Base-by-base conservation (phyloP, 2,329 filamentous ascomycete genomes). In the Sphaerostilbella broomeana region DNA sequence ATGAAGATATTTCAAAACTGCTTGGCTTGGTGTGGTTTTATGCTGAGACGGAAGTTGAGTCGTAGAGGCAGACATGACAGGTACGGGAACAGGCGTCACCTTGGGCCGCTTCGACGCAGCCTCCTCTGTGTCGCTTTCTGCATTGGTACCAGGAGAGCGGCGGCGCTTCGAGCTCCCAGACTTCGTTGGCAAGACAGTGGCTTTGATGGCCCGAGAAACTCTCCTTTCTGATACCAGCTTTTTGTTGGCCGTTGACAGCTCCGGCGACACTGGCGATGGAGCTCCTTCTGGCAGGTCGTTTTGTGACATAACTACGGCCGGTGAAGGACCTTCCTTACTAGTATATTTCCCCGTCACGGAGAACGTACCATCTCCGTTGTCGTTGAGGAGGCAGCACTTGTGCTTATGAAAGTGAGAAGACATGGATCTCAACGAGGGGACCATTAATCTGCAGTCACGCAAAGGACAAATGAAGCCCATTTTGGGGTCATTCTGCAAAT, bases 351-450 rank as follows among this genome's bases (percentile, higher is more conserved):
- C 49, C 3, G 63, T 27, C 8, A 54, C 43, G 12, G 59, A 54
- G 8, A 68, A 35, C 0, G 64, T 68, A 3, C 65, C 65, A 8
- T 68, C 65, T 3, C 50, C 48, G 19, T 68, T 68, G 37, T 68
- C 65, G 19, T 68, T 65, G 31, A 65, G 54, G 10, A 30, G 18
- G 8, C 12, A 7, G 20, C 31, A 20, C 31, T 12, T 35, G 9
- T 43, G 41, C 13, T 36, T 35, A 19, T 43, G 41, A 27, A 43
- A 43, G 27, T 43, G 41, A 2, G 17, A n/a, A 13, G 31, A 48
- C 4, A 61, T 44, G 3, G 49, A 34, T 2, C 31, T 43, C 2
- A 60, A 35, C 2, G 11, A 43, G 4, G 34, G 20, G 15, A 63
- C 57, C 4, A 59, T 25, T 2, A 40, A 47, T 6, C 57, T 59